Evolutionary conservation across 2,329 filamentous ascomycete genomes (phyloP), one percentile per base, ranked within the genome.

Genomic region (Colletotrichum sp.): DNA sequence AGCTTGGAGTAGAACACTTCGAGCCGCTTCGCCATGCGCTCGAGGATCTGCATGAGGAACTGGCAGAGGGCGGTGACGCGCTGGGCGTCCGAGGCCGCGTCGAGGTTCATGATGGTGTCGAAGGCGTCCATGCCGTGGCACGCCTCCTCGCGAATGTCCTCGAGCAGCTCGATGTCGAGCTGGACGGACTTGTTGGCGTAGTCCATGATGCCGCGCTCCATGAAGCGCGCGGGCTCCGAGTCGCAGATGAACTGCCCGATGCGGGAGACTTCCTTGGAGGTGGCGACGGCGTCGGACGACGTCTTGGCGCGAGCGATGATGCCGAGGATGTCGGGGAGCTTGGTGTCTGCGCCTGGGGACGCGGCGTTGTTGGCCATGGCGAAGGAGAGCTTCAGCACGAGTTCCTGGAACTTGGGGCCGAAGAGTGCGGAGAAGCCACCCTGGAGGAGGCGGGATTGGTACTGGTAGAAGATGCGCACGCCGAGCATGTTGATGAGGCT

Each of bases 121-220:
- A 90, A 90, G 1, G 89, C 89, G 75, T 91, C 89, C 88, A 91
- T 91, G 10, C 89, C 90, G 26, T 84, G 83, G 68, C 89, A 90
- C 0, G 87, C 88, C 77, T 91, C 89, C 64, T 88, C 86, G 8
- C 89, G 86, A 3, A 91, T 86, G 70, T 89, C 87, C 76, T 91
- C 89, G 5, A 91, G 84, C 3, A 91, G 86, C 69, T 87, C 86
- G 68, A 90, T 89, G 62, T 91, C 89, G 5, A 89, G 84, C 76
- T 88, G 83, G 0, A 90, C 88, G 4, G 86, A 88, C 71, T 84
- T 86, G 18, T 85, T 83, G 1, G 89, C 88, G 72, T 91, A 91
- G 64, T 84, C 82, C 62, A 90, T 87, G 66, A 91, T 87, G 6
- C 89, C 89, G 3, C 86, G 85, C 76, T 91, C 88, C 68, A 90